Percentiles rank a stretch among this genome's conserved stretches.
These are phyloP conservation scores for Corchorus olitorius DNA, from an alignment of 345 rosid species.

Conservation along the genomic window DNA sequence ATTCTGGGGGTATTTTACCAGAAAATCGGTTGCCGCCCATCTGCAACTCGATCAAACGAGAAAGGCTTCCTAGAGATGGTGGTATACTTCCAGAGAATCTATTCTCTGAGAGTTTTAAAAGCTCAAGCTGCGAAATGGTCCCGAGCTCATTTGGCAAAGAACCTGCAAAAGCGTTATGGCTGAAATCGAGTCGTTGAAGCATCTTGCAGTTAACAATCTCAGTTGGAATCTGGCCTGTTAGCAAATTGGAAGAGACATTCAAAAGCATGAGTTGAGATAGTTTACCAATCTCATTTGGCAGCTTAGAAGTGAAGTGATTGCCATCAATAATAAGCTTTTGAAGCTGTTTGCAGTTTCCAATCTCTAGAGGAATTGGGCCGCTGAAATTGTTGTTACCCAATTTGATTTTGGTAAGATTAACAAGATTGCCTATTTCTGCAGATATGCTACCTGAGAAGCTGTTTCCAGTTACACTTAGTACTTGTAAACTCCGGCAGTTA, in stretches of 20 bases:
- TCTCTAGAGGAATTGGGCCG: slow-evolving; percentile 59
- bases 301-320: slow-evolving; percentile 55
- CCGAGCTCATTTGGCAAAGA: slow-evolving; percentile 73
- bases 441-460: no score
- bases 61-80: slow-evolving; percentile 61
- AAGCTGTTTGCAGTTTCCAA: slow-evolving; percentile 37
- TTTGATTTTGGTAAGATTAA: no score
- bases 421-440: no score
- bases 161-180: slow-evolving; percentile 61
- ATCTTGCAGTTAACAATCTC: slow-evolving; percentile 62
- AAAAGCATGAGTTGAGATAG: slow-evolving; percentile 39
- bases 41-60: slow-evolving; percentile 80
- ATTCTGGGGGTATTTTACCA: slow-evolving; percentile 27
- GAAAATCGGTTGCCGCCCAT: slow-evolving; percentile 89
- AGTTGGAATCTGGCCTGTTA: slow-evolving; percentile 65
- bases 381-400: slow-evolving; percentile 66
- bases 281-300: slow-evolving; percentile 71
- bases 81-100: slow-evolving; percentile 76
- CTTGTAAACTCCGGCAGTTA: no score
- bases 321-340: slow-evolving; percentile 78
- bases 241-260: slow-evolving; percentile 74
- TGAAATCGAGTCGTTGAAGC: slow-evolving; percentile 46
- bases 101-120: slow-evolving; percentile 46
- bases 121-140: slow-evolving; percentile 58
- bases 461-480: no score